Evolutionary conservation across 352 stramenopile species (phyloP).

Genomic region (Phytophthora ohioensis): DNA sequence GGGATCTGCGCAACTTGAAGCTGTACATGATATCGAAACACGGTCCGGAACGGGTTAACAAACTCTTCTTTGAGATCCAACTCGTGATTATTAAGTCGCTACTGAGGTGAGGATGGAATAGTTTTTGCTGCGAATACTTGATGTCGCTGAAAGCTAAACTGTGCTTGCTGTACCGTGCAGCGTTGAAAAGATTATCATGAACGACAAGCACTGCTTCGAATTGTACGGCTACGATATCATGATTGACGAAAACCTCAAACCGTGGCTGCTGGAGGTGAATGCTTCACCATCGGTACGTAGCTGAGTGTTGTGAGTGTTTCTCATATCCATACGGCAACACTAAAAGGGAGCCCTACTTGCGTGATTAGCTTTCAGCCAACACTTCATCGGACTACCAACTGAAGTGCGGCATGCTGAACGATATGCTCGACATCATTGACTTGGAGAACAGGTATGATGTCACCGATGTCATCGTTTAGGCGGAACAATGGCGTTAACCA

Average conservation of each 20-base stretch:
- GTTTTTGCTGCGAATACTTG: background rate
- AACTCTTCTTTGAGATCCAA: conserved; percentile 93
- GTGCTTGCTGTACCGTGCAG: conserved; percentile 23
- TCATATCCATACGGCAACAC: background rate
- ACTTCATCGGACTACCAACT: conserved; percentile 93
- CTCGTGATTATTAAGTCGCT: conserved; percentile 90
- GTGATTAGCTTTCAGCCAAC: conserved; percentile 86
- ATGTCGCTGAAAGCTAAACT: background rate
- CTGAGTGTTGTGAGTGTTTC: background rate
- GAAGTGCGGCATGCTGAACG: conserved; percentile 94
- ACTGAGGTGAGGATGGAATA: conserved; percentile 47
- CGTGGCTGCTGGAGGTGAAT: conserved; percentile 95
- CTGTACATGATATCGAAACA: conserved; percentile 93
- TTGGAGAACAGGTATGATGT: conserved; percentile 82
- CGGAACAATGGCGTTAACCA: background rate
- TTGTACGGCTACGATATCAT: conserved; percentile 95
- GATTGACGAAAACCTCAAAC: conserved; percentile 93
- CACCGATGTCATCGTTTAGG: background rate
- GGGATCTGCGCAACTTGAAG: conserved; percentile 92
- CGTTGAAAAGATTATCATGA: conserved; percentile 95
- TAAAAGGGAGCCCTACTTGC: background rate
- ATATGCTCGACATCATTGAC: conserved; percentile 96
- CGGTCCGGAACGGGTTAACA: conserved; percentile 78
- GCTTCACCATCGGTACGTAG: conserved; percentile 86
- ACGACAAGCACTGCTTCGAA: conserved; percentile 97